These are phyloP conservation scores for Trichoderma gamsii DNA, from an alignment of 495 filamentous ascomycete genomes.

Conservation along the genomic window DNA sequence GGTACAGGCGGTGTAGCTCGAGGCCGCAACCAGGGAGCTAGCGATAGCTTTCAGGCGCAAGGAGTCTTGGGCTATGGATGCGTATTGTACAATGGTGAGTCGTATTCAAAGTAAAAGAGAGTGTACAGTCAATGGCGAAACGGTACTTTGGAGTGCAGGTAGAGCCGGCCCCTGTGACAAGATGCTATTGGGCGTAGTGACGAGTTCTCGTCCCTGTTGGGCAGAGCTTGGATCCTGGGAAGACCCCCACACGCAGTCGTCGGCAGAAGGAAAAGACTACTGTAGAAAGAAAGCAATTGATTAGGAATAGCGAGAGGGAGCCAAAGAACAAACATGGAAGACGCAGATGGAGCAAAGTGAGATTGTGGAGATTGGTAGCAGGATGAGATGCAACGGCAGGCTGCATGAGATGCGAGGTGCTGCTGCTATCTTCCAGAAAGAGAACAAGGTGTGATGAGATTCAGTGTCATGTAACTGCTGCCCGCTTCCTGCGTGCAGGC, in stretches of 20 bases:
- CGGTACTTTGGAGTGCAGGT: neutral
- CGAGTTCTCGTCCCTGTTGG: neutral
- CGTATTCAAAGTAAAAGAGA: neutral
- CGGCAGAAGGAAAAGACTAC: neutral
- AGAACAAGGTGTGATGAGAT: neutral
- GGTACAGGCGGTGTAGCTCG: neutral
- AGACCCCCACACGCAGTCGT: neutral
- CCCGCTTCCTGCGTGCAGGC: neutral
- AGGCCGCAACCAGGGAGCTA: neutral
- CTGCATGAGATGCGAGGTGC: neutral
- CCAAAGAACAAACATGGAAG: neutral
- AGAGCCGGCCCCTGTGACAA: neutral
- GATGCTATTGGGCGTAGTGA: neutral
- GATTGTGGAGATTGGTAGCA: slow-evolving; percentile 1
- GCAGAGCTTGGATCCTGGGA: neutral
- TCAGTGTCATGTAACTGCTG: neutral
- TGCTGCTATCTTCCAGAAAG: neutral
- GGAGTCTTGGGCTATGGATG: neutral
- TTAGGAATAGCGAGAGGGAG: slow-evolving; percentile 10
- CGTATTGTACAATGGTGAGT: too few species aligned
- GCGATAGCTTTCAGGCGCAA: neutral
- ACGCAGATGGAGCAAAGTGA: neutral
- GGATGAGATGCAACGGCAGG: neutral
- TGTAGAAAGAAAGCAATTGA: slow-evolving; percentile 1
- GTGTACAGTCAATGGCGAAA: neutral